Conservation (phyloP, 116 monocot genomes). For the Zostera marina region DNA sequence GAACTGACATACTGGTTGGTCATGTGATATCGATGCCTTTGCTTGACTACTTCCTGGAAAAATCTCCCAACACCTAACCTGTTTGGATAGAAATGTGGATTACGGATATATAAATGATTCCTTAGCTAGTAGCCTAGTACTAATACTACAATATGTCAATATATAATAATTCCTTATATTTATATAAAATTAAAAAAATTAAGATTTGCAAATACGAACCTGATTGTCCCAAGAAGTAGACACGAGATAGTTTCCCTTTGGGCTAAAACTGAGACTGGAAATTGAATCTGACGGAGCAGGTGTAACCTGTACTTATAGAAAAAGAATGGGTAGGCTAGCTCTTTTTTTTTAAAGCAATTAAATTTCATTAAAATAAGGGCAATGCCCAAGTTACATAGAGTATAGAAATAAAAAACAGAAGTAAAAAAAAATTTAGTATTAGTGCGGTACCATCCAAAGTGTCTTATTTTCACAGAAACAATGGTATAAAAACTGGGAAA, state of each 20-base stretch:
- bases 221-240: constrained; percentile 99
- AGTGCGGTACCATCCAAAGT: no score
- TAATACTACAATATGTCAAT: no score
- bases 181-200: not conserved
- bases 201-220: constrained; percentile 11
- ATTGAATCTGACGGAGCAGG: constrained; percentile 70
- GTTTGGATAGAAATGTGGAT: not conserved
- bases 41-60: constrained; percentile 48
- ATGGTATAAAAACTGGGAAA: no score
- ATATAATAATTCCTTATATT: not conserved
- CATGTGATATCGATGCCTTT: constrained; percentile 83
- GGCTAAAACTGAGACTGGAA: constrained; percentile 87
- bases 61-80: constrained; percentile 99
- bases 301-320: constrained; percentile 32
- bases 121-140: no score
- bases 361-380: no score
- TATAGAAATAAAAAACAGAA: no score
- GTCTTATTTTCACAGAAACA: no score
- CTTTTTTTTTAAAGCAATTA: no score
- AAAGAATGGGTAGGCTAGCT: not conserved
- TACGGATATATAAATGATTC: not conserved
- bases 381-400: no score
- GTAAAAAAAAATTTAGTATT: not conserved
- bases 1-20: constrained; percentile 54
- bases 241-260: constrained; percentile 73